A percentile compares a stretch with the other conserved stretches of the same genome.
These are phyloP conservation scores for Hanseniaspora lindneri DNA, from an alignment of 805 yeast genomes.

Conservation along the genomic window DNA sequence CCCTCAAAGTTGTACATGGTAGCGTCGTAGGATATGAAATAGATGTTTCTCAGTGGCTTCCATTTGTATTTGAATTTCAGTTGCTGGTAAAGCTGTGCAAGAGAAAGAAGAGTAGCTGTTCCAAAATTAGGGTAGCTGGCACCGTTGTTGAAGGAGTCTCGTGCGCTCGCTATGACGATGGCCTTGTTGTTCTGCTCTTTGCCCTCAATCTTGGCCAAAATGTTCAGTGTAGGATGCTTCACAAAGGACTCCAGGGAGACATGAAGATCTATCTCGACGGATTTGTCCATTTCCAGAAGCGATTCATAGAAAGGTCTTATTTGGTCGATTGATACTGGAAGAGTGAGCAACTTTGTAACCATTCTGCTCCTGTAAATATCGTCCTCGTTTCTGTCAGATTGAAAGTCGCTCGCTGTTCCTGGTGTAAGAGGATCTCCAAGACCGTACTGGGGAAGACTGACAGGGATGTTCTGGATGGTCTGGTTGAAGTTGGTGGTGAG, in stretches of 20 bases:
- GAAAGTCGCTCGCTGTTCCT: slow-evolving; percentile 48
- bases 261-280: slow-evolving; percentile 23
- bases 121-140: slow-evolving; percentile 63
- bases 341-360: slow-evolving; percentile 60
- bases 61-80: slow-evolving; percentile 56
- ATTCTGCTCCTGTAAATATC: slow-evolving; percentile 38
- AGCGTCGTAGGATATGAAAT: slow-evolving; percentile 77
- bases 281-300: slow-evolving; percentile 23
- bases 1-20: slow-evolving; percentile 74
- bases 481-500: slow-evolving; percentile 22
- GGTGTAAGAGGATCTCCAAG: slow-evolving; percentile 77
- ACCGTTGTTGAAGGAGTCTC: slow-evolving; percentile 73
- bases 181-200: slow-evolving; percentile 66
- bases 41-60: slow-evolving; percentile 72
- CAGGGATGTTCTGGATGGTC: slow-evolving; percentile 33
- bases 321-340: slow-evolving; percentile 69
- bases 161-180: slow-evolving; percentile 65
- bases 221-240: slow-evolving; percentile 63
- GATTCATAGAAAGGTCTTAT: slow-evolving; percentile 34
- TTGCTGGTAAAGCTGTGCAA: slow-evolving; percentile 54
- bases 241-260: slow-evolving; percentile 38
- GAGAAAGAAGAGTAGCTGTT: slow-evolving; percentile 56
- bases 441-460: slow-evolving; percentile 45
- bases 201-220: slow-evolving; percentile 67
- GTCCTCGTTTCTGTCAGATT: slow-evolving; percentile 26